These are phyloP conservation scores for Stropharia rugosoannulata DNA, from an alignment of 768 basidiomycete genomes.

Conservation along the genomic window DNA sequence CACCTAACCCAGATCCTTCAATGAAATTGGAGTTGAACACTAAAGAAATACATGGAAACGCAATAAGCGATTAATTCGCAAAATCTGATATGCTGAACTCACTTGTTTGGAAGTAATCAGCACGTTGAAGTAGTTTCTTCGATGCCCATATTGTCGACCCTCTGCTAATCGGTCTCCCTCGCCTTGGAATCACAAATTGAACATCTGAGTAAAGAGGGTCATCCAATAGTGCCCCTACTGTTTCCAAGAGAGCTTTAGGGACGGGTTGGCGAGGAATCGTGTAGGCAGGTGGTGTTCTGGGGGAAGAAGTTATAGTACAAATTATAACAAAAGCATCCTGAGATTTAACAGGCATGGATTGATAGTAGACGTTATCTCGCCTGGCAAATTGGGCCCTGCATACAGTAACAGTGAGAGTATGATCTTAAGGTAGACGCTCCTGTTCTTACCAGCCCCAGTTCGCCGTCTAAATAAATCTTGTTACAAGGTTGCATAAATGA, in stretches of 20 bases:
- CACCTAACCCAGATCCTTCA: constrained; percentile 44
- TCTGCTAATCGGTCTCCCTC: constrained; percentile 33
- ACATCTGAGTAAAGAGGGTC: constrained; percentile 86
- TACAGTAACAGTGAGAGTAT: background rate
- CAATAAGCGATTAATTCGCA: background rate
- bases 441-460: constrained; percentile 83
- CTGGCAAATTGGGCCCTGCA: constrained; percentile 77
- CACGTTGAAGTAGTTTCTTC: constrained; percentile 61
- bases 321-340: constrained; percentile 73
- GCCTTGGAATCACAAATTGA: constrained; percentile 68
- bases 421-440: background rate
- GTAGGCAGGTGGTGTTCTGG: constrained; percentile 49
- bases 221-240: constrained; percentile 73
- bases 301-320: constrained; percentile 75
- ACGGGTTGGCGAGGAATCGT: constrained; percentile 50
- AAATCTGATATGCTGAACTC: constrained; percentile 10
- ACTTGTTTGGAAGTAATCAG: constrained; percentile 82
- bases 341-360: constrained; percentile 46
- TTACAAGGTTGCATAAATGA: background rate
- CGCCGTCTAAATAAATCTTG: constrained; percentile 49
- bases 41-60: constrained; percentile 20
- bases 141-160: constrained; percentile 64
- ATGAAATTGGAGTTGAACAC: constrained; percentile 77
- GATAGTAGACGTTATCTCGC: constrained; percentile 68
- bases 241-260: constrained; percentile 65